These are phyloP conservation scores for Gracilaria domingensis DNA, from an alignment of 23 red algal species.

Conservation along the genomic window DNA sequence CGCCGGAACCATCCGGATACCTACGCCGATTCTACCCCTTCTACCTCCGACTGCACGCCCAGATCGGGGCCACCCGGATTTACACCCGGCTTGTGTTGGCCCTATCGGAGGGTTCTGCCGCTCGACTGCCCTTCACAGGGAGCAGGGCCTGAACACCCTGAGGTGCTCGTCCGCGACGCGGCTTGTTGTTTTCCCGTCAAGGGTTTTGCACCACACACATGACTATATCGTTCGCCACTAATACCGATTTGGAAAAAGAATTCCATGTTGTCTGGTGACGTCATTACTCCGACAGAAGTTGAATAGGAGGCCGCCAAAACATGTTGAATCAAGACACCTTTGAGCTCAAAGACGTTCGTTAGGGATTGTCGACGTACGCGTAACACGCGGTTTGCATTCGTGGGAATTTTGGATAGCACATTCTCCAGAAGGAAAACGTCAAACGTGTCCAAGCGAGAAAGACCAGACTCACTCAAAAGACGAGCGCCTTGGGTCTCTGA, in stretches of 20 bases:
- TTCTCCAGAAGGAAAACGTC: neutral
- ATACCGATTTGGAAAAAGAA: neutral
- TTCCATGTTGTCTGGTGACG: neutral
- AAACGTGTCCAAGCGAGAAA: neutral
- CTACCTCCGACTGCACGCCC: no score
- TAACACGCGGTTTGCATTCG: neutral
- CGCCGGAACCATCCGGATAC: no score
- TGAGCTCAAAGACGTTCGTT: neutral
- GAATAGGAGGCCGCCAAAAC: slow-evolving; percentile 17
- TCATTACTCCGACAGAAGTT: neutral
- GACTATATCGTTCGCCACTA: no score
- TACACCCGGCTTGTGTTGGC: no score
- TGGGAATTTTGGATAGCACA: neutral
- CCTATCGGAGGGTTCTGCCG: no score
- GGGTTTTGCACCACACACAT: no score
- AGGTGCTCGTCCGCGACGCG: no score
- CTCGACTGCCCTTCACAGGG: no score
- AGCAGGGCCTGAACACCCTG: no score
- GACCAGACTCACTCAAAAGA: neutral
- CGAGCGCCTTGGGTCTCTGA: neutral
- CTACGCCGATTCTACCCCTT: no score
- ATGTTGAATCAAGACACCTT: slow-evolving; percentile 19
- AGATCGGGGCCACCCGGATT: no score
- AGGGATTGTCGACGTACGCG: neutral
- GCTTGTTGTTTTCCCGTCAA: no score